These are phyloP conservation scores for Pythium sp. DNA, from an alignment of 352 stramenopile genomes.

Conservation along the genomic window DNA sequence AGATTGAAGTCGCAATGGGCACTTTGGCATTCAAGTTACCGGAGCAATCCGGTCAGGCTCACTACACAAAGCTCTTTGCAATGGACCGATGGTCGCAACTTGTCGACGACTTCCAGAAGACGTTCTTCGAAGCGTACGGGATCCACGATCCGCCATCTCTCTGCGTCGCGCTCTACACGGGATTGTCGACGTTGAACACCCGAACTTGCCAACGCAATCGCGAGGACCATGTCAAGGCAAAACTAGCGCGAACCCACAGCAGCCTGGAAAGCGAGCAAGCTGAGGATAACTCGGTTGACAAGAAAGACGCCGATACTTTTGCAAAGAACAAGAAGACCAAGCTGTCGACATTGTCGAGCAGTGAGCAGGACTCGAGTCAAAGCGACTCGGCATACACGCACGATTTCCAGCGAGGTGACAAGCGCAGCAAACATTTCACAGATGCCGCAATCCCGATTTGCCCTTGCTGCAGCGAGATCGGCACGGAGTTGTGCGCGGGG, in stretches of 20 bases:
- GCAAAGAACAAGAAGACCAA: slow-evolving; percentile 54
- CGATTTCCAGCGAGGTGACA: slow-evolving; percentile 7
- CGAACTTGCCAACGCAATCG: slow-evolving; percentile 59
- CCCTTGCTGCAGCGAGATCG: slow-evolving; percentile 71
- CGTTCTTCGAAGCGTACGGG: slow-evolving; percentile 67
- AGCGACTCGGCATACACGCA: not conserved
- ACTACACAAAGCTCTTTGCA: slow-evolving; percentile 68
- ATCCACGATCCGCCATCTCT: slow-evolving; percentile 67
- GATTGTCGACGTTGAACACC: slow-evolving; percentile 74
- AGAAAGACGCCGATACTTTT: slow-evolving; percentile 14
- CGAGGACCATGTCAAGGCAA: slow-evolving; percentile 36
- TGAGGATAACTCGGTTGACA: slow-evolving; percentile 9
- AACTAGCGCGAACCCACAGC: slow-evolving; percentile 22
- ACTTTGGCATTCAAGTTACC: slow-evolving; percentile 69
- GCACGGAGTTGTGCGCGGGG: slow-evolving; percentile 46
- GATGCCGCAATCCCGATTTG: slow-evolving; percentile 49
- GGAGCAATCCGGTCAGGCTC: slow-evolving; percentile 54
- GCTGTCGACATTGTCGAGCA: slow-evolving; percentile 10
- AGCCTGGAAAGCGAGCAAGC: slow-evolving; percentile 21
- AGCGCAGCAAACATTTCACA: slow-evolving; percentile 23
- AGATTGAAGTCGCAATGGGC: slow-evolving; percentile 71
- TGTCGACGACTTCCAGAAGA: slow-evolving; percentile 53
- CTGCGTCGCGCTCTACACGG: slow-evolving; percentile 60
- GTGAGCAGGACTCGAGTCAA: not conserved
- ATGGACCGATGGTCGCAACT: slow-evolving; percentile 53